Evolutionary conservation across 2,329 filamentous ascomycete species (phyloP).

Genomic region (Zymoseptoria pseudotritici): DNA sequence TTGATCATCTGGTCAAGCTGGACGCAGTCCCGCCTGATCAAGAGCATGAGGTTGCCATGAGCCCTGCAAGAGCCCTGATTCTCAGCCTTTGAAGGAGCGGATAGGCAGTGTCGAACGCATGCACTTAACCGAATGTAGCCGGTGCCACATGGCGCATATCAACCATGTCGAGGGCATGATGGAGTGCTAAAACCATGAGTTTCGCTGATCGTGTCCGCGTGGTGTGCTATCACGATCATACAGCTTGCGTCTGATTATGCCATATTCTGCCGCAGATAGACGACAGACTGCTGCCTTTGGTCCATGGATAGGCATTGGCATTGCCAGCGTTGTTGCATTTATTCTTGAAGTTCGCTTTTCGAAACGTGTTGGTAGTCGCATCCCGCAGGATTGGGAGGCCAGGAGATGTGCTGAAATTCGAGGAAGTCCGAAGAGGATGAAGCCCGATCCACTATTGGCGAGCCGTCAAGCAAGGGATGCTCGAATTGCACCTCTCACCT

Average conservation of each 20-base stretch:
- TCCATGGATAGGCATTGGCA: neutral
- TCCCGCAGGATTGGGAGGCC: neutral
- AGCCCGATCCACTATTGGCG: neutral
- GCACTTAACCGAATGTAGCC: neutral
- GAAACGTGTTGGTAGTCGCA: neutral
- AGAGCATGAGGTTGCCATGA: neutral
- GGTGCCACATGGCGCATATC: neutral
- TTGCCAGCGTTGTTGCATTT: neutral
- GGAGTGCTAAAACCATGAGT: too few species aligned
- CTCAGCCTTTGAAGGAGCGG: neutral
- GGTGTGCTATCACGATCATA: neutral
- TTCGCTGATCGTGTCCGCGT: neutral
- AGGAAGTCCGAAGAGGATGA: neutral
- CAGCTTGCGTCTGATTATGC: too few species aligned
- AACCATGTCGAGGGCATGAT: too few species aligned
- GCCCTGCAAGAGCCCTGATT: neutral
- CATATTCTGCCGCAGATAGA: neutral
- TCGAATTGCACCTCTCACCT: neutral
- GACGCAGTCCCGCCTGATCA: neutral
- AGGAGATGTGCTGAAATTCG: neutral
- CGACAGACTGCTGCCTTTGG: too few species aligned
- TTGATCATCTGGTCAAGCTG: neutral
- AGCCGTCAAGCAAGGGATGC: neutral
- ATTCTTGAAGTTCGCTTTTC: neutral
- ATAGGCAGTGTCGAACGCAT: neutral